Evolutionary conservation across 2,329 filamentous ascomycete genomes (phyloP), one percentile per base, ranked within the genome.

Genomic region (Exophiala bonariae): DNA sequence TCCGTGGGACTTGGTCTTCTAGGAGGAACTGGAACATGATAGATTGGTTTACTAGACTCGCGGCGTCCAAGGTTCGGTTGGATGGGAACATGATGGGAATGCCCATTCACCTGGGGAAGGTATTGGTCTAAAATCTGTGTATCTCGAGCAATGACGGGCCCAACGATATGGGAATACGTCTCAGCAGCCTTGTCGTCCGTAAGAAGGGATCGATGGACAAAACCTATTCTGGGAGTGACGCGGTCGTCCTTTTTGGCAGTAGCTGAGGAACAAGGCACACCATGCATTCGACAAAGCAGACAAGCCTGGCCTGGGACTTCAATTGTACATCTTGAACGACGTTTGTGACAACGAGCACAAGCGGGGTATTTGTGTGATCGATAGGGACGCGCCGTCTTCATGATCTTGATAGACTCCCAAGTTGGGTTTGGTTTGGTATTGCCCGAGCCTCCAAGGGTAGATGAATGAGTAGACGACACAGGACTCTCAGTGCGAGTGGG

Each of bases 271-370:
- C 80, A 83, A 18, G 79, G 74, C 4, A 78, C 80, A 7, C 75
- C 73, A 56, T 82, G 78, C 16, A 79, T 75, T 31, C 74, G 74
- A 61, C 81, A 84, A 59, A 82, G 72, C 7, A 81, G 63, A 56
- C 81, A 84, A 6, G 71, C 70, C 41, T 75, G 66, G 2, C 75
- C 71, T 3, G 73, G 70, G 11, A 76, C 65, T 56, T 81, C 79
- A 20, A 80, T 74, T 14, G 79, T 81, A 60, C 81, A 84, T 54
- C 81, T 72, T 2, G 79, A 81, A 61, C 83, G 83, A 50, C 81
- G 74, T 50, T 75, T 75, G 43, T 81, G 73, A 59, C 81, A 85
- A 11, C 79, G 67, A 42, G 79, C 66, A 64, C 81, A 84, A 7
- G 81, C 81, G 40, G 80, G 79, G 31, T 77, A 75, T 50, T 81